Evolutionary conservation across 192 early-diverging fungal genomes (phyloP).

Genomic region (Gryganskiella cystojenkinii): DNA sequence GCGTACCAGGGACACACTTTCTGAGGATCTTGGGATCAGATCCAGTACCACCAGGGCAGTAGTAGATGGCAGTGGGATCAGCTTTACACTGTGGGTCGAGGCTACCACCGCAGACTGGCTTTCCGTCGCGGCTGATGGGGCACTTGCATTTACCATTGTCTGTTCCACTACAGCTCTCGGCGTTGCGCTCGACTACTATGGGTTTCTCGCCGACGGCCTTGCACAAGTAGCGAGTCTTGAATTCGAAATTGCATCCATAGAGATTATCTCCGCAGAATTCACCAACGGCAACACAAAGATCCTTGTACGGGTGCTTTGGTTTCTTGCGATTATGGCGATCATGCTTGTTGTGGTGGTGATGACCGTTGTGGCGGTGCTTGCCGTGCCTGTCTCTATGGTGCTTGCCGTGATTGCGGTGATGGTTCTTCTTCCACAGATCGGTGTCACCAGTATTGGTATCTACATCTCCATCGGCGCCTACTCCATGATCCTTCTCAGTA

Average conservation of each 20-base stretch:
- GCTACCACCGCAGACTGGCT: background rate
- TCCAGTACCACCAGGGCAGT: background rate
- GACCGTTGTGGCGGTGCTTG: background rate
- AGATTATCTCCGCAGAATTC: slow-evolving; percentile 5
- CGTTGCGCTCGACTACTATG: too few species aligned
- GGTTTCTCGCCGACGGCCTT: background rate
- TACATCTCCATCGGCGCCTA: background rate
- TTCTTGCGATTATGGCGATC: background rate
- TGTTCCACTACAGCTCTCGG: too few species aligned
- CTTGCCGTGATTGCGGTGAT: background rate
- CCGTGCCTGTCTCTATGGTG: background rate
- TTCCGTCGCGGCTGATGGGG: background rate
- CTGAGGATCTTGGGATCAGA: background rate
- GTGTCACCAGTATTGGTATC: background rate
- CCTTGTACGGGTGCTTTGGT: background rate
- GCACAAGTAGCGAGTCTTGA: background rate
- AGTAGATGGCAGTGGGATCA: slow-evolving; percentile 6
- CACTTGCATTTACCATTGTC: background rate
- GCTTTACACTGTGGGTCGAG: background rate
- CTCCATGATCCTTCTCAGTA: background rate
- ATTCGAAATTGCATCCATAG: slow-evolving; percentile 6
- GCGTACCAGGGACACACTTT: background rate
- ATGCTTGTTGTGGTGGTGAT: background rate
- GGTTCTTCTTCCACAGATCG: background rate
- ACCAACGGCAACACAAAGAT: slow-evolving; percentile 10